These are phyloP conservation scores for Penicillium brasilianum DNA, from an alignment of 2,329 filamentous ascomycete genomes.

Conservation along the genomic window DNA sequence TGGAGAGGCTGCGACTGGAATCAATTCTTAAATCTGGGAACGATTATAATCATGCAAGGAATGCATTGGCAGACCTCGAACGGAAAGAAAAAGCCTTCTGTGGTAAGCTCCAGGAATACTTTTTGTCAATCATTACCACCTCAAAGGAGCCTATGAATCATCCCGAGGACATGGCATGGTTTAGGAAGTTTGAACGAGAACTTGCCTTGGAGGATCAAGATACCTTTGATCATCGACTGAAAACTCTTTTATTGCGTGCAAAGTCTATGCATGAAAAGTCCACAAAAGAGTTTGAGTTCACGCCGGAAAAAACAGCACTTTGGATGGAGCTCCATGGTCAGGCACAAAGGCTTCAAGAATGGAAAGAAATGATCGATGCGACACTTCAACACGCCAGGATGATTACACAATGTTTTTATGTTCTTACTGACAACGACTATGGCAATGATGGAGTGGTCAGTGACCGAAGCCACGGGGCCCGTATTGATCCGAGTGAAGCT, in stretches of 20 bases:
- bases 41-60: neutral
- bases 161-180: neutral
- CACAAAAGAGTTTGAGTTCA: neutral
- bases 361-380: neutral
- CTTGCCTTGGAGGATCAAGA: neutral
- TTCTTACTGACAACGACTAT: neutral
- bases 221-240: neutral
- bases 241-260: neutral
- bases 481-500: too few species aligned
- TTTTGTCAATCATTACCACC: neutral
- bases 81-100: neutral
- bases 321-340: neutral
- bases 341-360: neutral
- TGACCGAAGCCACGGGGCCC: neutral
- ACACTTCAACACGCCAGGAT: neutral
- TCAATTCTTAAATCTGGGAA: neutral
- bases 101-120: neutral
- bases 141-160: neutral
- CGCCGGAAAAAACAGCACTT: neutral
- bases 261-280: neutral
- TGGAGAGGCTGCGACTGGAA: neutral
- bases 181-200: neutral
- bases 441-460: neutral
- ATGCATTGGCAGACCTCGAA: neutral
- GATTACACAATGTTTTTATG: neutral